Conservation (phyloP, 140 eudicot species). For the Flaveria floridana region DNA sequence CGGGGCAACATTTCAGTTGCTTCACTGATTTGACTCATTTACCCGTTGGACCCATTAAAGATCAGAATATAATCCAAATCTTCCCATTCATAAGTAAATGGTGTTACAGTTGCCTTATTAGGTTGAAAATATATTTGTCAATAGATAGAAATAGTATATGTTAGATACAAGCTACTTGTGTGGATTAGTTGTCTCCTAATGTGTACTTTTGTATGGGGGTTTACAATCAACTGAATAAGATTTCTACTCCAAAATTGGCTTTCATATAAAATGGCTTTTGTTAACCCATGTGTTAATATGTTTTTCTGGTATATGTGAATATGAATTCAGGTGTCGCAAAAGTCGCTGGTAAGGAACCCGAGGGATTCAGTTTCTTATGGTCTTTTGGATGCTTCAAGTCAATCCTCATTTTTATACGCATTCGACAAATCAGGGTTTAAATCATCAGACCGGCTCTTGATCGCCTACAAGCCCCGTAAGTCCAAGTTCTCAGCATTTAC, state of each 20-base stretch:
- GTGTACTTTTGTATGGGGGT: neutral
- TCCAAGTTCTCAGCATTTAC: constrained; percentile 58
- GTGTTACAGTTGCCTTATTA: neutral
- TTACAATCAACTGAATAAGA: neutral
- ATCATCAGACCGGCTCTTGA: constrained; percentile 51
- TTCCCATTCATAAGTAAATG: neutral
- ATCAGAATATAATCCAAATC: neutral
- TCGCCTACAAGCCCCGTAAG: constrained; percentile 77
- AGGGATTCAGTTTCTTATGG: constrained; percentile 66
- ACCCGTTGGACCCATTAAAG: neutral
- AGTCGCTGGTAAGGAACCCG: constrained; percentile 61
- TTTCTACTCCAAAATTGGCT: neutral
- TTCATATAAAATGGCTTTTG: neutral
- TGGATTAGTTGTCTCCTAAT: neutral
- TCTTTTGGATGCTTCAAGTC: constrained; percentile 65
- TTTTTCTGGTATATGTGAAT: neutral
- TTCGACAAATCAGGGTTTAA: constrained; percentile 68
- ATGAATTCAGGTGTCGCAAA: constrained; percentile 67
- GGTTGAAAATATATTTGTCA: neutral
- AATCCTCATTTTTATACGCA: constrained; percentile 50
- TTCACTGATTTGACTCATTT: neutral
- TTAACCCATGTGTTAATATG: constrained; percentile 6
- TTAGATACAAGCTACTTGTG: neutral
- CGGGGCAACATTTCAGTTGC: neutral
- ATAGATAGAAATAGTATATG: neutral